Conservation (phyloP, 2,329 filamentous ascomycete species). For the Trichoderma semiorbis region DNA sequence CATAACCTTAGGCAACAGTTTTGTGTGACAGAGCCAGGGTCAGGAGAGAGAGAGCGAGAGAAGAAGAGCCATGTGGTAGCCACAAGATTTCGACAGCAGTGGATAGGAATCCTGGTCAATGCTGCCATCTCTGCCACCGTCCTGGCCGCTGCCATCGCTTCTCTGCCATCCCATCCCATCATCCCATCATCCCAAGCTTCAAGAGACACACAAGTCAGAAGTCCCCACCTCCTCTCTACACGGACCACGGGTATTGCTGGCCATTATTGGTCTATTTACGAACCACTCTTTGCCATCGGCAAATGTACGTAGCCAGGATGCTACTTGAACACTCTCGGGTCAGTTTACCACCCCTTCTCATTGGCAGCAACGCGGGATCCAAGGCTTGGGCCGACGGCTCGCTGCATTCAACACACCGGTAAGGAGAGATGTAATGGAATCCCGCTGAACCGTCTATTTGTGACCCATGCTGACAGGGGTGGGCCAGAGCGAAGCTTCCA, state of each 20-base stretch:
- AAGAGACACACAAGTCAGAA: neutral
- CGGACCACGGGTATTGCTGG: neutral
- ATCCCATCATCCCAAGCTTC: neutral
- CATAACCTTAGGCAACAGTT: constrained; percentile 1
- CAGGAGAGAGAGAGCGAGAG: neutral
- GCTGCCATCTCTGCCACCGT: neutral
- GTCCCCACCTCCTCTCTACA: neutral
- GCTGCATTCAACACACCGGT: constrained; percentile 30
- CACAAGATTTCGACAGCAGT: neutral
- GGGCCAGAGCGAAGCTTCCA: constrained; percentile 4
- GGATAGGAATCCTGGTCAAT: neutral
- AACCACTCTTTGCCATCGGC: neutral
- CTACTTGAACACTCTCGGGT: neutral
- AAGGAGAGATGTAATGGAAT: constrained; percentile 24
- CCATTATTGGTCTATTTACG: constrained; percentile 13
- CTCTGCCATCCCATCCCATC: neutral
- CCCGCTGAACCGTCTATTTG: neutral
- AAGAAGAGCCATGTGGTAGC: neutral
- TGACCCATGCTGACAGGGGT: neutral
- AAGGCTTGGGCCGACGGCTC: constrained; percentile 29
- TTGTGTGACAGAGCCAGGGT: constrained; percentile 1
- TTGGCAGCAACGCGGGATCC: constrained; percentile 24
- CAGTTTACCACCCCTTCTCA: constrained; percentile 15
- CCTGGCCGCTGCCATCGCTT: neutral
- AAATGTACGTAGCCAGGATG: neutral